Evolutionary conservation across 1,139 yeast species (phyloP), one percentile per base, ranked within the genome.

Genomic region (Debaryomyces nepalensis): DNA sequence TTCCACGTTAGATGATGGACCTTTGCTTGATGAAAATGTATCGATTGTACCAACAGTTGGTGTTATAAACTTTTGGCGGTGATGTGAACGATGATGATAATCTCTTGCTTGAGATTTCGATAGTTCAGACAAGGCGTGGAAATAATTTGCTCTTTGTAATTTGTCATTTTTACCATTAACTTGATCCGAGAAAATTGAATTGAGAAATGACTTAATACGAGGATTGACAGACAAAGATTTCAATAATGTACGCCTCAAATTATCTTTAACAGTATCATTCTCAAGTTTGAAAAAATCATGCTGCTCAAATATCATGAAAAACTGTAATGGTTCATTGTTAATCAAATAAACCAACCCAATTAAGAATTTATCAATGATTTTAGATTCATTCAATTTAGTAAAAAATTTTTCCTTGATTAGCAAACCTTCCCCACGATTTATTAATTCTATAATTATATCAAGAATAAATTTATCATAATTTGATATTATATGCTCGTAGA

Each of bases 301-400:
- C 21, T 45, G 39, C 26, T 54, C 50, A 44, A 68, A 67, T 2
- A 55, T 51, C 3, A 53, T 45, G 40, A 50, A 58, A 42, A 64
- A 66, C 30, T 54, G 47, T 34, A 45, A 39, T 2, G 63, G 54
- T 16, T 66, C 63, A 40, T 60, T 55, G 39, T 65, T 69, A 22
- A 64, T 57, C 45, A 69, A 58, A 44, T 62, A 53, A 4, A 69
- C 58, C 30, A 73, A 50, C 2, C 77, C 78, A 24, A 59, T 55
- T 39, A 73, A 61, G 39, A 68, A 64, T 26, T 55, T 49, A 40
- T 66, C 63, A 11, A 66, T 50, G 7, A 50, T 45, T 34, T 39
- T 51, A 3, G 52, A 31, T 4, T 34, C 31, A 33, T 55, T 49
- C 33, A 66, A 52, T 26, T 57, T 55, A 10, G 47, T 46, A 14